phyloP scores from a whole-genome alignment of 2,329 filamentous ascomycete genomes.

The Magnaporthiopsis rhizophila region DNA sequence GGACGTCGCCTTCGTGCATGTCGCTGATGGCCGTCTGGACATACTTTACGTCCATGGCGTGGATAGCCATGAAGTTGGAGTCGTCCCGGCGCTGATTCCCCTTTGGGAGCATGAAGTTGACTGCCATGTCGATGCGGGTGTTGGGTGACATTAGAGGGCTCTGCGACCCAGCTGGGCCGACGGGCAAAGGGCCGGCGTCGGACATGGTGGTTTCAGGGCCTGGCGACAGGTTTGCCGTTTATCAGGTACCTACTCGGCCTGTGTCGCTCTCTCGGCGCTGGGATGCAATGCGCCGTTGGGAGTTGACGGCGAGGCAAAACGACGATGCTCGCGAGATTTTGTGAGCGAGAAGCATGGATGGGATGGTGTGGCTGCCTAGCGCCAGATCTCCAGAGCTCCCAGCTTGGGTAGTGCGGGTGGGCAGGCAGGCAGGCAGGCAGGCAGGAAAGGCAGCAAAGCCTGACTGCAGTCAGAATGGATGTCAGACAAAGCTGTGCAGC shows the following conservation, averaged over 20 bases:
- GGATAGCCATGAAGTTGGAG: not conserved
- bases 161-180: not conserved
- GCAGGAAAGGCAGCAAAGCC: too few relatives aligned
- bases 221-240: not conserved
- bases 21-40: slow-evolving; percentile 6
- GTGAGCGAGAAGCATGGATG: too few relatives aligned
- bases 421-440: not conserved
- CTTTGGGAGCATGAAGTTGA: slow-evolving; percentile 2
- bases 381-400: not conserved
- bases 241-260: too few relatives aligned
- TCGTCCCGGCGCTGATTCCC: not conserved
- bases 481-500: not conserved
- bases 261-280: not conserved
- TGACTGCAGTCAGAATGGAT: not conserved
- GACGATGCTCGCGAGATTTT: too few relatives aligned
- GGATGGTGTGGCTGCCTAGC: not conserved
- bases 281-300: too few relatives aligned
- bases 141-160: not conserved
- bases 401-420: not conserved
- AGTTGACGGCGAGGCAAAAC: too few relatives aligned
- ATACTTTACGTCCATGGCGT: slow-evolving; percentile 6
- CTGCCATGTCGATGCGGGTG: slow-evolving; percentile 1
- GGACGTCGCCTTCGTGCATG: slow-evolving; percentile 12
- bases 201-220: not conserved
- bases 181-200: not conserved